Percentiles rank a stretch among this genome's conserved stretches.
phyloP scores from a whole-genome alignment of 306 rosid genomes.

The Luffa acutangula region DNA sequence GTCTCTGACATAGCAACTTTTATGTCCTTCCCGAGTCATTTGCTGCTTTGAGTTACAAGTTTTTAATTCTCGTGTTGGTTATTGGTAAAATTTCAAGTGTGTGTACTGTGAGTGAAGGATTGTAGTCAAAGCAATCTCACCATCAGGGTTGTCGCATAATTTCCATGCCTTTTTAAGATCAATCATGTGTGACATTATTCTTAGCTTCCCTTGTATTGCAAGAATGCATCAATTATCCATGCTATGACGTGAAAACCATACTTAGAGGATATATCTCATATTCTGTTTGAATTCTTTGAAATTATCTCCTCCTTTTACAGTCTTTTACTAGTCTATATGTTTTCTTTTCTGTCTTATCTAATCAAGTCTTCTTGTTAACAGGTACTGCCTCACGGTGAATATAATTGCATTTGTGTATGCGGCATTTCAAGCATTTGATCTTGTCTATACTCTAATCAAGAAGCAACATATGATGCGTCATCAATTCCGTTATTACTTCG shows the following conservation, averaged over 20 bases:
- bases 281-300: background rate
- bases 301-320: background rate
- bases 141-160: background rate
- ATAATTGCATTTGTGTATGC: slow-evolving; percentile 70
- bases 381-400: slow-evolving; percentile 84
- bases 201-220: slow-evolving; percentile 1
- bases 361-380: slow-evolving; percentile 18
- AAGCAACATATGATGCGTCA: slow-evolving; percentile 42
- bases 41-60: background rate
- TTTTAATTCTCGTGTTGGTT: background rate
- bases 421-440: slow-evolving; percentile 50
- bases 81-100: background rate
- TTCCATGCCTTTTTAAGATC: background rate
- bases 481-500: slow-evolving; percentile 51
- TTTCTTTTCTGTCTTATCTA: background rate
- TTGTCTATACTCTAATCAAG: slow-evolving; percentile 29
- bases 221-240: background rate
- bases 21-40: background rate
- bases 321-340: background rate
- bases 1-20: background rate
- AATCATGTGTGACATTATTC: background rate
- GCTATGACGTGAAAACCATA: background rate
- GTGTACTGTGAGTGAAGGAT: slow-evolving; percentile 8
- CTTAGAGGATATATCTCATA: background rate
- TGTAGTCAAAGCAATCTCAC: background rate